These are phyloP conservation scores for Sclerotinia minor DNA, from an alignment of 2,329 filamentous ascomycete species.

Conservation along the genomic window DNA sequence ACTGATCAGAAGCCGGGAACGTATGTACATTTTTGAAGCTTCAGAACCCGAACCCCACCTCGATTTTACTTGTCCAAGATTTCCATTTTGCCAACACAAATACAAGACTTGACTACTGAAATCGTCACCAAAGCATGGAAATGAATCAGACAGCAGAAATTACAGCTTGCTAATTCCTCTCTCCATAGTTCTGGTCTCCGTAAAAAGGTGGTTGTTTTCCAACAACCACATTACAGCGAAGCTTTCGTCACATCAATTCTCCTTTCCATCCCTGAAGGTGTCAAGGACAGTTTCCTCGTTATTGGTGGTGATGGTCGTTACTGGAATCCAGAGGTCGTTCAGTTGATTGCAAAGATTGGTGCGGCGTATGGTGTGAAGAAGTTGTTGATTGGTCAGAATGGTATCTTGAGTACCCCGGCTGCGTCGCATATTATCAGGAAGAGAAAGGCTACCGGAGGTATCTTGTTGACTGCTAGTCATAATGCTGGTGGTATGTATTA, in stretches of 20 bases:
- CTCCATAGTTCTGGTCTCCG: conserved; percentile 82
- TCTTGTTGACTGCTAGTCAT: conserved; percentile 94
- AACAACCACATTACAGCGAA: conserved; percentile 93
- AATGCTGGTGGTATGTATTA: conserved; percentile 81
- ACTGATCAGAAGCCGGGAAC: conserved; percentile 98
- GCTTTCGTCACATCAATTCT: conserved; percentile 93
- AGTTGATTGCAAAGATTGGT: conserved; percentile 95
- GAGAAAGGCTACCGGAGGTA: conserved; percentile 92
- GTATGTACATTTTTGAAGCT: conserved; percentile 60
- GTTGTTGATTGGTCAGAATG: conserved; percentile 91
- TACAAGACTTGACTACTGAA: not conserved
- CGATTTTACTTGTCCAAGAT: not conserved
- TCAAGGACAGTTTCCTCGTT: conserved; percentile 77
- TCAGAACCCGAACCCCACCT: not conserved
- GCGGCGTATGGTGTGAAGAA: conserved; percentile 99
- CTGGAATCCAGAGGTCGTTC: conserved; percentile 95
- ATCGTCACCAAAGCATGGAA: not conserved
- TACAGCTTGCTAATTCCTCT: conserved; percentile 23
- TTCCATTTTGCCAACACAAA: not conserved
- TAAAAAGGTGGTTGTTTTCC: conserved; percentile 98
- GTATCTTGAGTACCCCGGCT: conserved; percentile 94
- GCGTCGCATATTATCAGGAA: conserved; percentile 95
- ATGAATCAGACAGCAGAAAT: too few species aligned
- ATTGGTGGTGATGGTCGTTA: conserved; percentile 96
- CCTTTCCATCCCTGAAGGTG: conserved; percentile 93